A percentile compares a stretch with the other conserved stretches of the same genome.
Conservation (phyloP, 345 rosid genomes). For the Aurinia saxatilis region DNA sequence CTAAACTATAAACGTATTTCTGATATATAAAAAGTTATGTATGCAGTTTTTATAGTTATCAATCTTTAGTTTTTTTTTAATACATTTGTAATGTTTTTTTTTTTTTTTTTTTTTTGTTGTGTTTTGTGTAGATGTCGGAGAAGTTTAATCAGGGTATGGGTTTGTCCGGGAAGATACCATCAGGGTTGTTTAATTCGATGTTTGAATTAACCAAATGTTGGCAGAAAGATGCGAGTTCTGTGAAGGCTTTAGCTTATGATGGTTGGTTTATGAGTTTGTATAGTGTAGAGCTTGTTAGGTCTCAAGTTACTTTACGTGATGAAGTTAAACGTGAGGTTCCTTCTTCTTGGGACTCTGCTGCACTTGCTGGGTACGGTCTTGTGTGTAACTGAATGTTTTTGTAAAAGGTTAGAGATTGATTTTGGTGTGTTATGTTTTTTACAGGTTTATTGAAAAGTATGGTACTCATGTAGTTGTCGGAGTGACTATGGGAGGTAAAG, state of each 20-base stretch:
- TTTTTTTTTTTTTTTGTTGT: not conserved
- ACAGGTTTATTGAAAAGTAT: constrained; percentile 77
- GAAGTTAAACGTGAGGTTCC: constrained; percentile 74
- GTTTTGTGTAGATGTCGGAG: constrained; percentile 77
- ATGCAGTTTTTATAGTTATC: no score
- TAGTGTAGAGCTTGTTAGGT: constrained; percentile 67
- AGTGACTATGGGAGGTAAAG: constrained; percentile 86
- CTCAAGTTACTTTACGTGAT: constrained; percentile 55
- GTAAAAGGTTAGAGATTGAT: not conserved
- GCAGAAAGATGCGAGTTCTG: constrained; percentile 73
- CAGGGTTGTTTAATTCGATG: constrained; percentile 73
- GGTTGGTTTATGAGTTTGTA: constrained; percentile 93
- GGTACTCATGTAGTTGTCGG: constrained; percentile 82
- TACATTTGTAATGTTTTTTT: no score
- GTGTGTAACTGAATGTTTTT: not conserved
- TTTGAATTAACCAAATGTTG: constrained; percentile 59
- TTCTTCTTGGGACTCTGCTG: constrained; percentile 78
- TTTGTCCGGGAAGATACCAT: constrained; percentile 83
- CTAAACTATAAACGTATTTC: no score
- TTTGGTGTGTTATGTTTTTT: not conserved
- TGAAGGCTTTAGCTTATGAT: constrained; percentile 68
- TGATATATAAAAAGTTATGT: no score
- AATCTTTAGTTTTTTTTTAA: no score
- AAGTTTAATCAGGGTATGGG: constrained; percentile 68
- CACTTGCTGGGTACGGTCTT: constrained; percentile 69